Base-by-base conservation (phyloP, 176 grass and related monocot species). In the Lolium rigidum region DNA sequence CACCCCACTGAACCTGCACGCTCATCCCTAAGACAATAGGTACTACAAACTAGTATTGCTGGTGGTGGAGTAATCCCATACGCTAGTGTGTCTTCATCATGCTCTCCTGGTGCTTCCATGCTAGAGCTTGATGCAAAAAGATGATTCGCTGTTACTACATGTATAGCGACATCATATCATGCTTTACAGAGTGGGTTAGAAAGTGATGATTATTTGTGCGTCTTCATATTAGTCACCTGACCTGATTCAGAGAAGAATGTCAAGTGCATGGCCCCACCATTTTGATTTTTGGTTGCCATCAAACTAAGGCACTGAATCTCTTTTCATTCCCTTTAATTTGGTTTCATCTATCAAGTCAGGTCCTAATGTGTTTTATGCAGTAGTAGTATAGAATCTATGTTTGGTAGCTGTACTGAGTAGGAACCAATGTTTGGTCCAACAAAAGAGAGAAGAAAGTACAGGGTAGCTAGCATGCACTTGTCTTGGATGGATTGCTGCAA, bases 181-280 rank as follows among this genome's bases (percentile, higher is more conserved):
- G 79, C 67, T 73, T 35, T 63, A 51, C 9, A 64, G 44, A 43
- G 41, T 87, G 85, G 77, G 85, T 62, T 86, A 62, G 41, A 87
- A 81, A 81, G 68, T 43, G 78, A 80, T 63, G 56, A 54, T 81
- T 13, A 49, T 73, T 41, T 72, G 24, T 12, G 16, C 20, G 3
- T 43, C 37, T 74, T 81, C 41, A 31, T 31, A 31, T 43, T 43
- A 43, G 63, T 62, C 77, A 74, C 68, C 67, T 12, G 77, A 80
- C 60, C 61, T 64, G 67, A 38, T 13, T 31, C 70, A 26, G 28
- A 38, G 64, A 18, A 17, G 83, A 8, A 26, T 76, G 14, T 41
- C 31, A 68, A 55, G 46, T 2, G 13, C 6, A 67, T 16, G 46
- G 13, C 2, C 20, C 59, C 65, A 38, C 77, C 24, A 15, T 70